Conservation (phyloP, 2,329 filamentous ascomycete genomes). For the Cytospora chrysosperma region DNA sequence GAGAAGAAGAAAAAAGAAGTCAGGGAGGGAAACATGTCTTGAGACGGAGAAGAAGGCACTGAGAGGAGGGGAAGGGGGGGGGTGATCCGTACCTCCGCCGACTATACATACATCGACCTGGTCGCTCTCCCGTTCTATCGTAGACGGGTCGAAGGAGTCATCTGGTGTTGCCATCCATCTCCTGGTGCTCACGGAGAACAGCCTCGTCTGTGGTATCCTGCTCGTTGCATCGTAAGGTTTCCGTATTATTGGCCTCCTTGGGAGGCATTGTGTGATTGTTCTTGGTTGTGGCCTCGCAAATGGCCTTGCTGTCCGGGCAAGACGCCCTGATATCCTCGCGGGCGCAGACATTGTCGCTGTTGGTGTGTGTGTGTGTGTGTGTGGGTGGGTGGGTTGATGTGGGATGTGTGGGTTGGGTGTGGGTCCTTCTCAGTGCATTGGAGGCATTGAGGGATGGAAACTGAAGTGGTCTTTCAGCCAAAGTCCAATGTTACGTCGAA, state of each 20-base stretch:
- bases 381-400: neutral
- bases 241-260: slow-evolving; percentile 10
- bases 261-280: slow-evolving; percentile 10
- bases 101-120: slow-evolving; percentile 96
- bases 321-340: slow-evolving; percentile 29
- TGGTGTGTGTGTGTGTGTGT: neutral
- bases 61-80: no score
- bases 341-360: slow-evolving; percentile 29
- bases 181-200: slow-evolving; percentile 30
- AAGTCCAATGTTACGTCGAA: neutral
- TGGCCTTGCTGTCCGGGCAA: slow-evolving; percentile 27
- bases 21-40: slow-evolving; percentile 1
- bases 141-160: slow-evolving; percentile 63
- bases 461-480: slow-evolving; percentile 2
- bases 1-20: neutral
- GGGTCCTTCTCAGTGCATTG: neutral
- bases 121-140: slow-evolving; percentile 83
- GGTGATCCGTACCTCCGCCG: slow-evolving; percentile 62
- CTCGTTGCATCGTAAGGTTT: slow-evolving; percentile 13
- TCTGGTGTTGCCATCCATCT: slow-evolving; percentile 38
- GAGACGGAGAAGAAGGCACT: slow-evolving; percentile 29
- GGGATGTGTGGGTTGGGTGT: neutral
- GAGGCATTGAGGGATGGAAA: slow-evolving; percentile 8
- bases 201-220: slow-evolving; percentile 23
- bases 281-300: slow-evolving; percentile 7